Evolutionary conservation across 257 asterid genomes (phyloP), one percentile per base, ranked within the genome.

Genomic region (Verbascum thapsus): DNA sequence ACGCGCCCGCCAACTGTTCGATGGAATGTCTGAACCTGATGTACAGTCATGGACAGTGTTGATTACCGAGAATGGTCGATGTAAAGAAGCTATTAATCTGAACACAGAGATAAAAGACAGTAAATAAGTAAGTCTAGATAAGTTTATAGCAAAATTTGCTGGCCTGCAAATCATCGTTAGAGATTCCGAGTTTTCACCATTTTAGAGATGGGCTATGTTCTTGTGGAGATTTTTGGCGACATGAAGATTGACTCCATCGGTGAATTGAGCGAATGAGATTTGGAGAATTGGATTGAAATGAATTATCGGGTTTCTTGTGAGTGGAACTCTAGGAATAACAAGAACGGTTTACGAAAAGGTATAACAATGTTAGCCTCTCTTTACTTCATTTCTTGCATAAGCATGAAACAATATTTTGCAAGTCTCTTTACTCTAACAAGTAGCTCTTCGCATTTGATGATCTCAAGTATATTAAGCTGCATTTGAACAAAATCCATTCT

Each of bases 101-200:
- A 75, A 75, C 71, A 12, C 53, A 6, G 71, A 73, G 3, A 62
- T 72, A 7, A 77, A 53, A 60, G 53, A 68, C 58, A 58, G 73
- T 35, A 30, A 64, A 35, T 55, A 66, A 71, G 58, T 77, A 0
- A 20, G 3, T 38, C 81, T 75, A 6, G 80, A 76, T 49, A 70
- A 68, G 58, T 87, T 78, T 52, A 74, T 69, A 2, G 72, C 85
- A 11, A 71, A 76, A 50, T 13, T 4, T 7, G 67, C 45, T 0
- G 81, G 81, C 35, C 48, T 79, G 40, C 73, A 64, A 34, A 79
- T 79, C 49, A 67, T 76, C 12, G 75, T 79, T 53, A 59, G 85
- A 65, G 83, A 82, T 76, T 63, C 81, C 77, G 55, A 71, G 88
- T 65, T 82, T 82, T 71, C 88, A 76, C 79, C 85, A 76, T 72